A percentile compares a stretch with the other conserved stretches of the same genome.
phyloP scores from a whole-genome alignment of 1,284 basidiomycete species.

The Melampsora americana region DNA sequence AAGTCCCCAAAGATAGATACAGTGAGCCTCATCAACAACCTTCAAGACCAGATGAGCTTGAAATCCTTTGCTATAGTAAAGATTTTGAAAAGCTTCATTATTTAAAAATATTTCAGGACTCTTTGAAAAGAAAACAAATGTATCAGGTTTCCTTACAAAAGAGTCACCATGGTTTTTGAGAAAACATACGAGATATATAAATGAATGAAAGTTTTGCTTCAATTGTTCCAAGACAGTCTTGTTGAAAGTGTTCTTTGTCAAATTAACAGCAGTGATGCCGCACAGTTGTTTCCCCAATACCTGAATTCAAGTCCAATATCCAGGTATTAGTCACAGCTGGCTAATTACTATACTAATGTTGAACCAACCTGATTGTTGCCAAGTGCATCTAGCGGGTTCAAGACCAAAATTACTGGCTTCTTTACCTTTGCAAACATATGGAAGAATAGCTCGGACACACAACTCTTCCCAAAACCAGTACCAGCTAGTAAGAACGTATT shows the following conservation, averaged over 20 bases:
- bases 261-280: neutral
- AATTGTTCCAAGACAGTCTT: neutral
- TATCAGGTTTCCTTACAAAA: neutral
- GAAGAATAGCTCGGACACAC: no score
- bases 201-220: neutral
- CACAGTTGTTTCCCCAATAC: neutral
- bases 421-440: no score
- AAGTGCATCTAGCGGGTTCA: no score
- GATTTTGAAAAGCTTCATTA: no score
- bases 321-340: neutral
- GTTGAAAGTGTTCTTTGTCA: constrained; percentile 4
- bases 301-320: constrained; percentile 1
- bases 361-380: constrained; percentile 16
- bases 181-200: constrained; percentile 2
- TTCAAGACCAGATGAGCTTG: neutral
- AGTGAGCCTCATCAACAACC: constrained; percentile 13
- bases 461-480: constrained; percentile 1
- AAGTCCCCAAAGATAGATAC: constrained; percentile 14
- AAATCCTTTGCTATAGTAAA: no score
- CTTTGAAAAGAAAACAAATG: neutral
- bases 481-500: constrained; percentile 4
- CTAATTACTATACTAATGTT: neutral
- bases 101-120: constrained; percentile 9
- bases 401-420: no score
- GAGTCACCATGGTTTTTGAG: no score